Evolutionary conservation across 139 green algal species (phyloP).

Genomic region (Medakamo hakoo): DNA sequence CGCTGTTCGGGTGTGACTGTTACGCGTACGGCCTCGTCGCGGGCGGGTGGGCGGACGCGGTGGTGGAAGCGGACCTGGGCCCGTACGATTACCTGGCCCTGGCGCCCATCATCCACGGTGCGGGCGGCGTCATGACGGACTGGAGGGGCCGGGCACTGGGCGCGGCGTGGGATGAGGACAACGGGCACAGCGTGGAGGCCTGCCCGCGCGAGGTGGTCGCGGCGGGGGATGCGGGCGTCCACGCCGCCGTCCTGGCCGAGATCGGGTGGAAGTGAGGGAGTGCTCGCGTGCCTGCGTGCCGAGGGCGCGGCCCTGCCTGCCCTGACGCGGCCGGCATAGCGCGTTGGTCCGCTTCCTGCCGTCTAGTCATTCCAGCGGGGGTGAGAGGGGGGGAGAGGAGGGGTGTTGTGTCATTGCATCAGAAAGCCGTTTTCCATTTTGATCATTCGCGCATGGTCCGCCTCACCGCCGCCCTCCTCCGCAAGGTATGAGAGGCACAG

Average conservation of each 20-base stretch:
- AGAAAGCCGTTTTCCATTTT: too few species aligned
- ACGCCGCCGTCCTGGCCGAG: conserved; percentile 39
- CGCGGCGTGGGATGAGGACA: conserved; percentile 19
- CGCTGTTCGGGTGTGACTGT: conserved; percentile 94
- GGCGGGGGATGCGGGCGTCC: conserved; percentile 38
- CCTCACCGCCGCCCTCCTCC: too few species aligned
- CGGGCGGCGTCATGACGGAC: conserved; percentile 83
- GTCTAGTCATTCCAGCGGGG: too few species aligned
- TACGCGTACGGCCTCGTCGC: conserved; percentile 96
- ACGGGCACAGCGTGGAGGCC: conserved; percentile 6
- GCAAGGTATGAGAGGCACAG: too few species aligned
- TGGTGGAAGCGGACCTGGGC: conserved; percentile 88
- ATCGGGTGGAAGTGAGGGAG: conserved; percentile 27
- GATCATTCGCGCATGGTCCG: too few species aligned
- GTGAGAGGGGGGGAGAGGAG: too few species aligned
- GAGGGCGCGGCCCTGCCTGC: too few species aligned
- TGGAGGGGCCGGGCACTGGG: conserved; percentile 60
- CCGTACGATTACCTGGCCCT: conserved; percentile 96
- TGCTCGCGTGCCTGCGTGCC: too few species aligned
- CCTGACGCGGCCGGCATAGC: too few species aligned
- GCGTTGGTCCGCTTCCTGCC: too few species aligned
- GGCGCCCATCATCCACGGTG: conserved; percentile 84
- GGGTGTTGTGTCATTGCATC: too few species aligned
- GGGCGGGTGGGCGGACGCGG: conserved; percentile 67
- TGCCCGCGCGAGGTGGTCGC: conserved; percentile 66